Base-by-base conservation (phyloP, 1,284 basidiomycete species). In the Naganishia liquefaciens region DNA sequence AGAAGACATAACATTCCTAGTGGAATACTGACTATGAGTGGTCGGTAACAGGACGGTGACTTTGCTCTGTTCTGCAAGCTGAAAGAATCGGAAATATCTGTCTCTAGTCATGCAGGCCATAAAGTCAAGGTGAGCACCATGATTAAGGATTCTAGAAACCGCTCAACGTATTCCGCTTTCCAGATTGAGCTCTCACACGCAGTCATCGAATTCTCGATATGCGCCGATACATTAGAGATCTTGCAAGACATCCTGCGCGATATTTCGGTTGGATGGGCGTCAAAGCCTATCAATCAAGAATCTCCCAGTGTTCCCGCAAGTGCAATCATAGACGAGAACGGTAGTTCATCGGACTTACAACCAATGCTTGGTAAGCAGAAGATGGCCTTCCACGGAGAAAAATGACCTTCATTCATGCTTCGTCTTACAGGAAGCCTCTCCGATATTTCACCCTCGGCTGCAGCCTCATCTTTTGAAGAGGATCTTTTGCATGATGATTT, bases 401-500 rank as follows among this genome's bases (percentile, higher is more conserved):
- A 44, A 17, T 27, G 15, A n/a, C 1, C 6, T 15, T 52, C 28
- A 52, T 13, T 33, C 51, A 52, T 33, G n/a, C 28, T 52, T n/a
- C 1, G 3, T 9, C 19, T 43, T 30, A n/a, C 21, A 60, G 57
- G 57, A 11, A 60, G 57, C 46, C 43, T 60, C n/a, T 60, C 57
- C 5, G 57, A 60, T 50, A 19, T 60, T 4, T 46, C 57, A 6
- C 46, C 57, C 2, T 60, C 57, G 7, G 17, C 49, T 9, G 46
- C 57, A 4, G 57, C 57, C 11, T 60, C 57, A 6, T 60, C 46
- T 15, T 60, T 86, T 5, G 84, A 86, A 4, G 87, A 90, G 3
- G 94, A 98, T 76, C 87, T 97, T 84, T 88, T 98, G 53, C 82
- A 84, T 47, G 95, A 98, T 73, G 93, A 98, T 74, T 81, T 98